Conservation (phyloP, 345 rosid genomes). For the Lenwebbia sp. region DNA sequence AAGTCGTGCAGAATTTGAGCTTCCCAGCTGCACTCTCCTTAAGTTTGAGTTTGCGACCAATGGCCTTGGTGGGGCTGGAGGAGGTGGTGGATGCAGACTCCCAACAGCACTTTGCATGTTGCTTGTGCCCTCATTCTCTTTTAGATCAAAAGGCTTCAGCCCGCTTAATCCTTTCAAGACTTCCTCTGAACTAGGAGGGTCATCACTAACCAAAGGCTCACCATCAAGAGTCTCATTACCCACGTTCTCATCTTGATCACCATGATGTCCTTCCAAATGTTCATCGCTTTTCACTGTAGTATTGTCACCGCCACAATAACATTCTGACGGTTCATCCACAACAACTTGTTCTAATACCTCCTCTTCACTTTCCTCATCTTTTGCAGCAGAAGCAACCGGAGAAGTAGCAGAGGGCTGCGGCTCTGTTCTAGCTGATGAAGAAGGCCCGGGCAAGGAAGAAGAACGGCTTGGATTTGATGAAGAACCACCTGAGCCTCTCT, state of each 20-base stretch:
- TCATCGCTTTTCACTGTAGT: slow-evolving; percentile 35
- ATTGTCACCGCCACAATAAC: slow-evolving; percentile 27
- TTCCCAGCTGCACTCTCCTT: slow-evolving; percentile 40
- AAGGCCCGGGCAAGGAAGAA: slow-evolving; percentile 41
- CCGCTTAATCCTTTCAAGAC: slow-evolving; percentile 21
- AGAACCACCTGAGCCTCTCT: slow-evolving; percentile 69
- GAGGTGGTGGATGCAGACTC: slow-evolving; percentile 61
- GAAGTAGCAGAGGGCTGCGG: slow-evolving; percentile 18
- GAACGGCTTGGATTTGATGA: slow-evolving; percentile 72
- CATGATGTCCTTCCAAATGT: slow-evolving; percentile 15
- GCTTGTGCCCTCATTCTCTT: slow-evolving; percentile 46
- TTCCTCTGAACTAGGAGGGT: slow-evolving; percentile 20
- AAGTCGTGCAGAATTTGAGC: slow-evolving; percentile 38
- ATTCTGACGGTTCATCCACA: slow-evolving; percentile 39
- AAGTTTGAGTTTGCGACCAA: slow-evolving; percentile 27
- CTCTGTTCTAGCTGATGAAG: slow-evolving; percentile 49
- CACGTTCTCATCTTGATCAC: slow-evolving; percentile 16
- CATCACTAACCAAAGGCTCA: slow-evolving; percentile 24
- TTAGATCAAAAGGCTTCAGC: slow-evolving; percentile 27
- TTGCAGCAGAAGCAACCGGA: slow-evolving; percentile 26
- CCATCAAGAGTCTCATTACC: slow-evolving; percentile 26
- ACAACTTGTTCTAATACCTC: slow-evolving; percentile 42
- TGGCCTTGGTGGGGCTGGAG: slow-evolving; percentile 80
- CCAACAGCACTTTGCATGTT: slow-evolving; percentile 23
- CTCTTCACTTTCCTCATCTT: slow-evolving; percentile 60